phyloP scores from a whole-genome alignment of 371 early-diverging fungal species.

The Vairimorpha necatrix region DNA sequence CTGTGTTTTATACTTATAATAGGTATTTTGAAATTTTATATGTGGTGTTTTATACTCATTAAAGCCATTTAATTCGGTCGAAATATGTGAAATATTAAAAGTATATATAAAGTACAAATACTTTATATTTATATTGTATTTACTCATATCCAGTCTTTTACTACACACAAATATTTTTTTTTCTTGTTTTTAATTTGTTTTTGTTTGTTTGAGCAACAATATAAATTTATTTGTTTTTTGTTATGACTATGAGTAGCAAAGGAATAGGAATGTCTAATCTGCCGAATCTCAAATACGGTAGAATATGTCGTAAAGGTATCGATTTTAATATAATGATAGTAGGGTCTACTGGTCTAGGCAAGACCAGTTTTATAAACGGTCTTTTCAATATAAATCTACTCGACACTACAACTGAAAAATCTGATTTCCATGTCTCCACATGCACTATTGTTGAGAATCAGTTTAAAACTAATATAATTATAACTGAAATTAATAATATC shows the following conservation, averaged over 20 bases:
- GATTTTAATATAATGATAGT: constrained; percentile 90
- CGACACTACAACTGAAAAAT: not conserved
- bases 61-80: too few species aligned
- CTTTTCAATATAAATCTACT: constrained; percentile 71
- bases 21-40: too few species aligned
- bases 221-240: constrained; percentile 3
- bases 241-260: constrained; percentile 26
- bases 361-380: constrained; percentile 70
- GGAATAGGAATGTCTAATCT: constrained; percentile 85
- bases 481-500: constrained; percentile 57
- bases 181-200: not conserved
- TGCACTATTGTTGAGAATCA: constrained; percentile 39
- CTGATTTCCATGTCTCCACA: constrained; percentile 35
- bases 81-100: too few species aligned
- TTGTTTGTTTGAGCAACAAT: not conserved
- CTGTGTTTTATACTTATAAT: too few species aligned
- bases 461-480: constrained; percentile 50
- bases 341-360: constrained; percentile 69
- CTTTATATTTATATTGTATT: too few species aligned
- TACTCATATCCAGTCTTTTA: too few species aligned
- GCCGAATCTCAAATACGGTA: constrained; percentile 90
- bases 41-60: too few species aligned
- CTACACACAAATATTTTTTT: not conserved
- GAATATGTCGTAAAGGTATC: constrained; percentile 81
- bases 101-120: too few species aligned